These are phyloP conservation scores for Jatropha multifida DNA, from an alignment of 441 rosid genomes.

Conservation along the genomic window DNA sequence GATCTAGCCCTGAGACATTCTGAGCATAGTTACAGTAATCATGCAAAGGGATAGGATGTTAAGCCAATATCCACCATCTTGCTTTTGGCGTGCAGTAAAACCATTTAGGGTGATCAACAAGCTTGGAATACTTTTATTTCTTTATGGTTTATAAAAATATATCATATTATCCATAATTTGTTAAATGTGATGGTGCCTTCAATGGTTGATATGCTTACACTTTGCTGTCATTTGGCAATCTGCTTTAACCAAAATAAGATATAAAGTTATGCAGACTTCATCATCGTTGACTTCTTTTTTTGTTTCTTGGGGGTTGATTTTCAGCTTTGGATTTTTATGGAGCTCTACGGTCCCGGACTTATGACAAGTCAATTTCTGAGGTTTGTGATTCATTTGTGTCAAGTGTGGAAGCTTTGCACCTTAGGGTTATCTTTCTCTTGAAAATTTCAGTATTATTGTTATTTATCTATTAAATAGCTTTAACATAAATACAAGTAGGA, in stretches of 20 bases:
- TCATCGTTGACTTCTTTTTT: not conserved
- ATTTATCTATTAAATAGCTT: not conserved
- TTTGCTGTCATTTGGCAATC: not conserved
- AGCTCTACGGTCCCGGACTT: slow-evolving; percentile 89
- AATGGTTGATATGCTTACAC: not conserved
- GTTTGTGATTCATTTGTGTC: slow-evolving; percentile 32
- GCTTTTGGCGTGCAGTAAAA: not conserved
- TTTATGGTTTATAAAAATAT: not conserved
- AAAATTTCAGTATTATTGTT: not conserved
- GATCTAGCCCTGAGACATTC: not conserved
- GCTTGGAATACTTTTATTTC: not conserved
- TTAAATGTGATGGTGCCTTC: not conserved
- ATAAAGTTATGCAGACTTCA: not conserved
- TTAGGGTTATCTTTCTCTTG: not conserved
- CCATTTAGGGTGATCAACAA: not conserved
- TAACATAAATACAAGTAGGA: not conserved
- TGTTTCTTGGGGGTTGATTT: slow-evolving; percentile 2
- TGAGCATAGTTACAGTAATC: not conserved
- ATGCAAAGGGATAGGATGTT: not conserved
- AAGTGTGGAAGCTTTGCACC: not conserved
- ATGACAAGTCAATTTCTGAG: slow-evolving; percentile 81
- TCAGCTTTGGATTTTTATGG: slow-evolving; percentile 96
- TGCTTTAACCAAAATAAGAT: not conserved
- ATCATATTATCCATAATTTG: not conserved
- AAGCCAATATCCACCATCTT: not conserved